Conservation (phyloP, 345 rosid species). For the Melaleuca quinquenervia region DNA sequence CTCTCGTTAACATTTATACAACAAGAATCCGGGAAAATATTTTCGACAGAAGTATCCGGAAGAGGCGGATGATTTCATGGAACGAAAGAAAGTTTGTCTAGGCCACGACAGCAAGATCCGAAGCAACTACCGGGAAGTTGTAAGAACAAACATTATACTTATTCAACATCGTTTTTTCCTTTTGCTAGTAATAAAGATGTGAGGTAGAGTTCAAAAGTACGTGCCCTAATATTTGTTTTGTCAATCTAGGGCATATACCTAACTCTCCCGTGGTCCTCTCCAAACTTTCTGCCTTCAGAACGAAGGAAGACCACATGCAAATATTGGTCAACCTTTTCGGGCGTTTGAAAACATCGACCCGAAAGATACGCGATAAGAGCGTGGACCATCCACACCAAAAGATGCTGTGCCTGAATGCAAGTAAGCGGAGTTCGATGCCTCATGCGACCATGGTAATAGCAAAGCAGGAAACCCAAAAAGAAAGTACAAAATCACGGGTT, state of each 20-base stretch:
- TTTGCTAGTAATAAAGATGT: background rate
- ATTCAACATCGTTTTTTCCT: background rate
- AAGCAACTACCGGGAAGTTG: no score
- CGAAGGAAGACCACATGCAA: background rate
- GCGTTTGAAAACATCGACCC: background rate
- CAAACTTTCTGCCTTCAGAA: background rate
- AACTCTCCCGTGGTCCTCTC: background rate
- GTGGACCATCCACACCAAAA: background rate
- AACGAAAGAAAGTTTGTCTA: background rate
- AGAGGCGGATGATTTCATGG: background rate
- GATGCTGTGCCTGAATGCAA: background rate
- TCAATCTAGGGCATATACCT: background rate
- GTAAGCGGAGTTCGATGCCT: background rate
- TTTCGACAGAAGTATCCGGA: background rate
- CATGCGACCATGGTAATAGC: rapidly evolving
- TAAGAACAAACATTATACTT: no score
- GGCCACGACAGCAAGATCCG: no score
- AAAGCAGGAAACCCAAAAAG: background rate
- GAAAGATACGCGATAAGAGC: background rate
- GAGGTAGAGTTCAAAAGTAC: background rate
- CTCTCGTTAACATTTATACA: no score
- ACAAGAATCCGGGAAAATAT: no score
- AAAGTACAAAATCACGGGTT: background rate
- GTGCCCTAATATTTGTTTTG: background rate
- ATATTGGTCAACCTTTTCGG: background rate